Evolutionary conservation across 108 stramenopile genomes (phyloP), one percentile per base, ranked within the genome.

Genomic region (Chaetoceros tenuissimus): DNA sequence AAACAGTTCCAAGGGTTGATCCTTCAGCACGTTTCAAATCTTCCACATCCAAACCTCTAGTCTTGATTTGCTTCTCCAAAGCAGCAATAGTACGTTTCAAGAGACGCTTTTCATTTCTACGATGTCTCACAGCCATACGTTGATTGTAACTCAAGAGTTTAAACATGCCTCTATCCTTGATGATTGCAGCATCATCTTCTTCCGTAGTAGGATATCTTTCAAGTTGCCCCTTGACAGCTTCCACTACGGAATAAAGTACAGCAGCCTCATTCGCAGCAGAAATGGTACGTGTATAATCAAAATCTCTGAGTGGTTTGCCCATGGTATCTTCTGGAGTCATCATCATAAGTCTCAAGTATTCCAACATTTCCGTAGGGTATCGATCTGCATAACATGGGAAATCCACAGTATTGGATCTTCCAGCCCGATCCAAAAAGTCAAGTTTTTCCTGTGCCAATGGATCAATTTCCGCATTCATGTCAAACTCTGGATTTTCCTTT

Each of bases 361-460:
- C 91, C 50, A 97, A 64, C 64, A 96, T 82, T 74, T 97, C 96
- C 55, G 84, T 80, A 3, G 94, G 94, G 51, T 94, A 97, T 54
- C 96, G 84, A 78, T 95, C 94, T 22, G 92, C 86, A 57, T 95
- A 96, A 30, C 94, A 85, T 5, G 94, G 96, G 53, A 97, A 97
- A 47, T 90, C 92, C 5, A 89, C 91, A 53, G 71, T 82, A 21
- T 64, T 69, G 18, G 81, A 81, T 40, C 92, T 70, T 8, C 94
- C 96, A 27, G 82, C 92, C 34, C 57, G 62, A 28, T 70, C 63
- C 31, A 96, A 62, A 62, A 96, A 97, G n/a, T 63, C 77, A n/a
- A 82, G 46, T 71, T 90, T 90, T 78, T 97, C 87, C 57, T 77
- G 72, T 45, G 80, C 84, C 66, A 94, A 62, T 49, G 82, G 77